phyloP scores from a whole-genome alignment of 176 grass and related monocot genomes.

The Aegilops bicornis region DNA sequence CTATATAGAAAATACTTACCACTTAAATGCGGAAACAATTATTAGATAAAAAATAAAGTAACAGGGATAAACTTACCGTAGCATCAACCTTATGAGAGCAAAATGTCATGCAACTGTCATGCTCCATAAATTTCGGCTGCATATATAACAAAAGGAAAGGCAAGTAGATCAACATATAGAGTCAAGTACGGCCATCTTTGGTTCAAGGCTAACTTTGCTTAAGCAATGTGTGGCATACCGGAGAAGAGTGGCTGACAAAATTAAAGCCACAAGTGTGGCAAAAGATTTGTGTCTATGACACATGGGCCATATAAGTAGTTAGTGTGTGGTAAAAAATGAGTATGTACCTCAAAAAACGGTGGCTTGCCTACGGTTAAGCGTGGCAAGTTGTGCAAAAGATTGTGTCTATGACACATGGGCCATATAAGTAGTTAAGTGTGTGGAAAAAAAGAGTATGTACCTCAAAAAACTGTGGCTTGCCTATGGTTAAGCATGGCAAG shows the following conservation, averaged over 20 bases:
- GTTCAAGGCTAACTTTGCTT: too few relatives aligned
- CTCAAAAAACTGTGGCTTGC: neutral
- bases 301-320: neutral
- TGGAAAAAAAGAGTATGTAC: neutral
- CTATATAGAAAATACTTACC: neutral
- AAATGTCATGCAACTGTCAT: constrained; percentile 78
- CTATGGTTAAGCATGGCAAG: too few relatives aligned
- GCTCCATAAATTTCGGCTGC: constrained; percentile 74
- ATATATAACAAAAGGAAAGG: constrained; percentile 34
- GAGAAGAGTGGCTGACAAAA: neutral
- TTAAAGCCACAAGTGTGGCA: neutral
- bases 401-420: neutral
- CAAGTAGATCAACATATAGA: constrained; percentile 7
- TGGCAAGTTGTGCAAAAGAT: neutral
- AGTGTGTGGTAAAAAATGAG: neutral
- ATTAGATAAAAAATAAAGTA: constrained; percentile 1
- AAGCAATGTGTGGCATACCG: too few relatives aligned
- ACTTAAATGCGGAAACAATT: neutral
- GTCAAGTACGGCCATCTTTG: too few relatives aligned
- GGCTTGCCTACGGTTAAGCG: too few relatives aligned
- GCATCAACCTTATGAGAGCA: constrained; percentile 73
- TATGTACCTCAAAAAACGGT: too few relatives aligned
- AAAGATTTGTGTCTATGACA: neutral
- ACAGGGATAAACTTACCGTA: constrained; percentile 45
- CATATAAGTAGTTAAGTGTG: neutral